Percentiles rank a stretch among this genome's conserved stretches.
phyloP scores from a whole-genome alignment of 495 filamentous ascomycete species.

The Daldinia loculata region DNA sequence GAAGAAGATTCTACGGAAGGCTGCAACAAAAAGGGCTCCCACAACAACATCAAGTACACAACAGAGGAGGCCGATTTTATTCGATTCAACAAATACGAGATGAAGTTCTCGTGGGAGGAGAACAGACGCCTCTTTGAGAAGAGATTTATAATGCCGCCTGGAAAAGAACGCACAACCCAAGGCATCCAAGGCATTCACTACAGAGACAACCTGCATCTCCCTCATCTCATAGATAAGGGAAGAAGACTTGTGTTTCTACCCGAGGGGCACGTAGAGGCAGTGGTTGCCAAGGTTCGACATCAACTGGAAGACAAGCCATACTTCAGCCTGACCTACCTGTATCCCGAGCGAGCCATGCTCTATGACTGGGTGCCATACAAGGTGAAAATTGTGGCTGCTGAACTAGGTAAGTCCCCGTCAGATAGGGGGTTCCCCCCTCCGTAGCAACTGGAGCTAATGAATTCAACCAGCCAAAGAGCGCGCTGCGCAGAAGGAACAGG shows the following conservation, averaged over 20 bases:
- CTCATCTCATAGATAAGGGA: slow-evolving; percentile 30
- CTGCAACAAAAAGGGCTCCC: slow-evolving; percentile 2
- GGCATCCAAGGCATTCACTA: slow-evolving; percentile 53
- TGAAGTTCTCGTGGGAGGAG: slow-evolving; percentile 45
- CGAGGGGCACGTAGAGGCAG: slow-evolving; percentile 34
- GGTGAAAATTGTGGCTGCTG: slow-evolving; percentile 38
- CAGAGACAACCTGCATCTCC: slow-evolving; percentile 47
- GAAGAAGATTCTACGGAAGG: neutral
- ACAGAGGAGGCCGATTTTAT: slow-evolving; percentile 48
- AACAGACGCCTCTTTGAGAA: slow-evolving; percentile 41
- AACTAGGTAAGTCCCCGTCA: slow-evolving; percentile 48
- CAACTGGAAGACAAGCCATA: slow-evolving; percentile 36
- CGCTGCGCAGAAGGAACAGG: slow-evolving; percentile 18
- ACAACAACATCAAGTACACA: slow-evolving; percentile 49
- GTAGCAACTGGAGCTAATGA: slow-evolving; percentile 2
- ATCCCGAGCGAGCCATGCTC: slow-evolving; percentile 52
- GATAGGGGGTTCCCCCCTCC: neutral
- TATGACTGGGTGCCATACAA: slow-evolving; percentile 51
- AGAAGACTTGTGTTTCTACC: slow-evolving; percentile 41
- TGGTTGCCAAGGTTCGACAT: slow-evolving; percentile 13
- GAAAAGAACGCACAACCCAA: slow-evolving; percentile 29
- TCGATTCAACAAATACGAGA: slow-evolving; percentile 50
- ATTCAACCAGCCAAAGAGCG: slow-evolving; percentile 29
- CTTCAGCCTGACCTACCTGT: slow-evolving; percentile 46
- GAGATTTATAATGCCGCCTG: slow-evolving; percentile 39